Evolutionary conservation across 805 yeast species (phyloP), one percentile per base, ranked within the genome.

Genomic region (Monosporozyma unispora): DNA sequence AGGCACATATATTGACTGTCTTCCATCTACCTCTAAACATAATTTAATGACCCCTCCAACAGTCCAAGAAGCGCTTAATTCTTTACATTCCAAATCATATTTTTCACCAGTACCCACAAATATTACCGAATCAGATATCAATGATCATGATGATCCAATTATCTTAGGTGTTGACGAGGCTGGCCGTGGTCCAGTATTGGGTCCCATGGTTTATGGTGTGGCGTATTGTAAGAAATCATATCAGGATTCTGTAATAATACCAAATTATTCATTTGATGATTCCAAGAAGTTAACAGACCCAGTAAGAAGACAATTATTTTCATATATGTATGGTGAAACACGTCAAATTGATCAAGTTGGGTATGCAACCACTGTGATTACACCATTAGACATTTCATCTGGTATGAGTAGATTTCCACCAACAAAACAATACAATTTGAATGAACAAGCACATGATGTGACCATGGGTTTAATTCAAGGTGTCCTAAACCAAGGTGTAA

Each of bases 181-280:
- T 0, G 99, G 99, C 0, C 75, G 99, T 56, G 99, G 99, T 0
- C 99, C 99, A 0, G 97, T 95, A 0, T 60, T 95, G 39, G 99
- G 99, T 0, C 95, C 98, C 0, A 93, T 93, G 99, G 99, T 93
- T 1, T 93, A 93, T 61, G 96, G 96, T 3, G 72, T 88, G 6
- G 81, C 93, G 3, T 93, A 88, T 62, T 82, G 95, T 54, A 67
- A 81, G 11, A 73, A 75, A 45, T 64, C 70, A 0, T 85, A 78
- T 50, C 70, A 69, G 52, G 64, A 54, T 54, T 75, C 72, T 28
- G 60, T 67, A 1, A 62, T 74, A 18, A 73, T 84, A 46, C 75
- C 77, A 23, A 68, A 75, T 29, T 83, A 79, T 55, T 96, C 89
- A 14, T 93, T 93, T 69, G 96, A 91, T 10, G 99, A 93, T 66